Evolutionary conservation across 805 yeast genomes (phyloP).

Genomic region (Candida caryicola): DNA sequence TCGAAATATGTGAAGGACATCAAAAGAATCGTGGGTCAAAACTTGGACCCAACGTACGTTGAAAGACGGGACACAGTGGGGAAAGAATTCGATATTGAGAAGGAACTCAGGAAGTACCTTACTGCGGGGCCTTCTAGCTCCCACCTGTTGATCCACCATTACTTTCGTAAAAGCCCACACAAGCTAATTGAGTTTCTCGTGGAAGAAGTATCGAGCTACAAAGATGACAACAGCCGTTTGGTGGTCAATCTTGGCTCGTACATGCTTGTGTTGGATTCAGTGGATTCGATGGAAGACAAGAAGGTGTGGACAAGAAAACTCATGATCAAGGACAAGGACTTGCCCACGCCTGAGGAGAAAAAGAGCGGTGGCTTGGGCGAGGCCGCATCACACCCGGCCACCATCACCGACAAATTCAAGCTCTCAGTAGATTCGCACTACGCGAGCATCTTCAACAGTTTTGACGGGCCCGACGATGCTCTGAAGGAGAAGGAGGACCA

Average conservation of each 20-base stretch:
- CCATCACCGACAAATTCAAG: conserved; percentile 9
- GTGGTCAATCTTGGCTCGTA: conserved; percentile 22
- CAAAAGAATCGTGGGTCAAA: conserved; percentile 7
- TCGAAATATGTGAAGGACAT: conserved; percentile 8
- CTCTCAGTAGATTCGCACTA: conserved; percentile 24
- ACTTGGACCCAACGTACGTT: conserved; percentile 10
- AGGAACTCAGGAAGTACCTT: conserved; percentile 5
- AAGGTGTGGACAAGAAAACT: conserved; percentile 20
- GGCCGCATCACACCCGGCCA: not conserved
- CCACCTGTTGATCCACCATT: not conserved
- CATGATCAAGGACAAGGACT: not conserved
- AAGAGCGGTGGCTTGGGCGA: not conserved
- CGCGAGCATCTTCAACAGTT: conserved; percentile 25
- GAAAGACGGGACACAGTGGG: not conserved
- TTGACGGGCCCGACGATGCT: conserved; percentile 3
- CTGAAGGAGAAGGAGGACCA: conserved; percentile 7
- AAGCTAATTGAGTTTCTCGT: conserved; percentile 3
- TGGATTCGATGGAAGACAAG: conserved; percentile 17
- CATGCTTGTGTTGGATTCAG: conserved; percentile 15
- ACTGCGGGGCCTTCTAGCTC: not conserved
- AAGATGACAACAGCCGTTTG: conserved; percentile 24
- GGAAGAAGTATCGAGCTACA: conserved; percentile 9
- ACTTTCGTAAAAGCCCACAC: not conserved
- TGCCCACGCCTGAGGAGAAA: not conserved
- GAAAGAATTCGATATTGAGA: conserved; percentile 2